Conservation (phyloP, 768 basidiomycete species). For the Termitomyces sp. region DNA sequence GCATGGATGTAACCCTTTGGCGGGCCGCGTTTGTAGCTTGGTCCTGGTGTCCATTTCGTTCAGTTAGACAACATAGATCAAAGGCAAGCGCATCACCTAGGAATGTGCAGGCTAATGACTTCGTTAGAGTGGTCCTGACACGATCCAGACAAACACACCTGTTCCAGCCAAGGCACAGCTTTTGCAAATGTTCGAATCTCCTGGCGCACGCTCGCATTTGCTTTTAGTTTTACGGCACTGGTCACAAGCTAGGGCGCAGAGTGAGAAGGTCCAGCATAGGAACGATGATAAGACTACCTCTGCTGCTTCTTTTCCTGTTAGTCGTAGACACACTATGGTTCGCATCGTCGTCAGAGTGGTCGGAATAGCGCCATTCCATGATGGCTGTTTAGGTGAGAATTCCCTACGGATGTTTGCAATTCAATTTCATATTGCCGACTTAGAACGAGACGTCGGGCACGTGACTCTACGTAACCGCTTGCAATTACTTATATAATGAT, state of each 20-base stretch:
- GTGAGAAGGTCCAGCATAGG: too few relatives aligned
- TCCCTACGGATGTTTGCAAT: slow-evolving; percentile 10
- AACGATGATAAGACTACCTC: slow-evolving; percentile 39
- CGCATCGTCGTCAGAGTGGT: slow-evolving; percentile 55
- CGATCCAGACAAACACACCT: slow-evolving; percentile 30
- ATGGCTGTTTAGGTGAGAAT: slow-evolving; percentile 14
- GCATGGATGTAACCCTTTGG: slow-evolving; percentile 93
- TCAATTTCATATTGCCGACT: slow-evolving; percentile 7
- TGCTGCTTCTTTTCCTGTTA: slow-evolving; percentile 59
- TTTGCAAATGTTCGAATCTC: slow-evolving; percentile 51
- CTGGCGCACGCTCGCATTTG: slow-evolving; percentile 66
- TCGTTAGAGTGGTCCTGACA: slow-evolving; percentile 10
- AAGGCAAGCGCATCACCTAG: slow-evolving; percentile 35
- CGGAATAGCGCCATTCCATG: slow-evolving; percentile 61
- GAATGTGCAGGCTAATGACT: slow-evolving; percentile 56
- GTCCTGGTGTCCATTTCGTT: slow-evolving; percentile 38
- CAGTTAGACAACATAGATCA: neutral
- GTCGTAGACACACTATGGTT: slow-evolving; percentile 36
- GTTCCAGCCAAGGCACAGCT: slow-evolving; percentile 58
- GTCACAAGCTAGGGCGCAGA: slow-evolving; percentile 63
- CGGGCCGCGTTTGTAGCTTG: slow-evolving; percentile 79
- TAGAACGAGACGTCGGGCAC: slow-evolving; percentile 17
- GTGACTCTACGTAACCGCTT: slow-evolving; percentile 22
- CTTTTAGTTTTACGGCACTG: slow-evolving; percentile 86
- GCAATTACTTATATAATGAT: neutral